phyloP scores from a whole-genome alignment of 1,284 basidiomycete species.

The Neotropicomus parvogracilis region DNA sequence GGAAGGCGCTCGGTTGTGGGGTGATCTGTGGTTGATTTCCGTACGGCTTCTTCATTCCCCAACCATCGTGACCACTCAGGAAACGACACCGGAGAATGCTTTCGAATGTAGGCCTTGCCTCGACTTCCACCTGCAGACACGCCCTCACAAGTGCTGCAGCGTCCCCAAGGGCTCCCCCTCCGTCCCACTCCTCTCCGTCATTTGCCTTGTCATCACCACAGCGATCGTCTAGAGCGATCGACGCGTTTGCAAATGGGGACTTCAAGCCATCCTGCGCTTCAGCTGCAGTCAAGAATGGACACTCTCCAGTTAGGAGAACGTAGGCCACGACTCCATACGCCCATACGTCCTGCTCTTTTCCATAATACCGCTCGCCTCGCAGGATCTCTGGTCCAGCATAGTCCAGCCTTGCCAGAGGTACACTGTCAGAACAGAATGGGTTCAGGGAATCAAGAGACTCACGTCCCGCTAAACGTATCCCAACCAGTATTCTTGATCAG shows the following conservation, averaged over 20 bases:
- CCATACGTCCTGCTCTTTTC: conserved; percentile 98
- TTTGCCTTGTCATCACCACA: conserved; percentile 66
- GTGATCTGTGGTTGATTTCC: conserved; percentile 24
- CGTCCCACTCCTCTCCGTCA: conserved; percentile 72
- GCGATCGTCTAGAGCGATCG: conserved; percentile 72
- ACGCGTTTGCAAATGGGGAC: conserved; percentile 70
- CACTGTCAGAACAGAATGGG: conserved; percentile 16
- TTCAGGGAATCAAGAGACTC: conserved; percentile 36
- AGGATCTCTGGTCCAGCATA: conserved; percentile 98
- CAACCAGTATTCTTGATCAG: conserved; percentile 80
- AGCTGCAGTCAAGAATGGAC: conserved; percentile 84
- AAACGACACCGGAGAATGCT: conserved; percentile 75
- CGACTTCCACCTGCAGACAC: conserved; percentile 73
- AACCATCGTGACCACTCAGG: conserved; percentile 65
- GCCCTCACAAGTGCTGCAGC: conserved; percentile 76
- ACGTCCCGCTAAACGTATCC: conserved; percentile 96
- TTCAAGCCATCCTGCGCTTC: conserved; percentile 78
- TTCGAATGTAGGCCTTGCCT: conserved; percentile 77
- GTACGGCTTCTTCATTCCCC: conserved; percentile 43
- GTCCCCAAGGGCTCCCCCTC: conserved; percentile 77
- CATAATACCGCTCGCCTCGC: conserved; percentile 89
- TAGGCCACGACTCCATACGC: conserved; percentile 97
- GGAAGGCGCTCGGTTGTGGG: conserved; percentile 34
- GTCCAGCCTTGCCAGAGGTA: conserved; percentile 62
- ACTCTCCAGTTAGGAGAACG: conserved; percentile 93